Evolutionary conservation across 257 asterid species (phyloP).

Genomic region (Anisodus acutangulus): DNA sequence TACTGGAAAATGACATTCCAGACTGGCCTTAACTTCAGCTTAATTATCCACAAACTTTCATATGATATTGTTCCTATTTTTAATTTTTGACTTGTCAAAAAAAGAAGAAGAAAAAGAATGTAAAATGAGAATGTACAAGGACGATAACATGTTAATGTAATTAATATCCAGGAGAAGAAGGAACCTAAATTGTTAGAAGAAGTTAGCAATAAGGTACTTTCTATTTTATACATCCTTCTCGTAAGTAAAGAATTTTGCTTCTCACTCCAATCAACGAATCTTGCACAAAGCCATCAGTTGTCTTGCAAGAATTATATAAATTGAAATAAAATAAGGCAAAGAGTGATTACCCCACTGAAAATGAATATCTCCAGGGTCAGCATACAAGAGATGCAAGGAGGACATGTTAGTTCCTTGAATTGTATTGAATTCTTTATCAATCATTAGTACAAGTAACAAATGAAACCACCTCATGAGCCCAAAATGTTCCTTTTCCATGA

Average conservation of each 20-base stretch:
- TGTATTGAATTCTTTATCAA: conserved; percentile 31
- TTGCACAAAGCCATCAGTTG: not conserved
- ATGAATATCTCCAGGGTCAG: conserved; percentile 46
- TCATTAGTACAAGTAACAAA: conserved; percentile 24
- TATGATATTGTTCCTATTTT: not conserved
- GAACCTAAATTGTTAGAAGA: not conserved
- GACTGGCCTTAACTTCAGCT: conserved; percentile 14
- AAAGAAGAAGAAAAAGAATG: not conserved
- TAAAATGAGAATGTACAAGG: conserved; percentile 2
- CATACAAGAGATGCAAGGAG: conserved; percentile 48
- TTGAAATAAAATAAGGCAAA: conserved; percentile 33
- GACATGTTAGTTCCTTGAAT: conserved; percentile 48
- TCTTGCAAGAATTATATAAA: conserved; percentile 2
- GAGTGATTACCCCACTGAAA: conserved; percentile 83
- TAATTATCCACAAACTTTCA: not conserved
- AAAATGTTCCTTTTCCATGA: conserved; percentile 76
- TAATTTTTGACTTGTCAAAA: not conserved
- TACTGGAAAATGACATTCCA: conserved; percentile 10
- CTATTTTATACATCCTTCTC: not conserved
- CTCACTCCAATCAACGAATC: not conserved
- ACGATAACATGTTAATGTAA: not conserved
- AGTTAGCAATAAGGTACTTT: not conserved
- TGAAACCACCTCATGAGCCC: conserved; percentile 90
- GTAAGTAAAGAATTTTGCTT: conserved; percentile 17
- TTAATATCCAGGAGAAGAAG: conserved; percentile 12